Conservation (phyloP, 352 stramenopile species). For the Globisporangium cystogenes region DNA sequence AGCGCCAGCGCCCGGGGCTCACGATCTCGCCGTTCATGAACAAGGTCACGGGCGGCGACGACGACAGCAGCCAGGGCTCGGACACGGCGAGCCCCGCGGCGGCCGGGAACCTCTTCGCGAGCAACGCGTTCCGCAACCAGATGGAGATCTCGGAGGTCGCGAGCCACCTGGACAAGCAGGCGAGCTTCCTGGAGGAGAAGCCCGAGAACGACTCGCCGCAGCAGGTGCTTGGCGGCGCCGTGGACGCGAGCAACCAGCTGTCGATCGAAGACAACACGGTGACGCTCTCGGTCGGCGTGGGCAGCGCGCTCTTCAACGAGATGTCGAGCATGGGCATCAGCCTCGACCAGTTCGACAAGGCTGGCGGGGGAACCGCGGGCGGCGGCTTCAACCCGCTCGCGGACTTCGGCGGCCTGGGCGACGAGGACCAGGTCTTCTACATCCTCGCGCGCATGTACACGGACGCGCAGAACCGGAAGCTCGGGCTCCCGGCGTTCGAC, state of each 20-base stretch:
- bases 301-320: slow-evolving; percentile 54
- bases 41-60: slow-evolving; percentile 33
- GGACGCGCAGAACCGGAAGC: slow-evolving; percentile 53
- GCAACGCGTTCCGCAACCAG: slow-evolving; percentile 63
- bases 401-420: slow-evolving; percentile 39
- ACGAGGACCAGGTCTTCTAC: slow-evolving; percentile 80
- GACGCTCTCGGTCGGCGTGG: slow-evolving; percentile 25
- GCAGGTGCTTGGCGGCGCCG: slow-evolving; percentile 15
- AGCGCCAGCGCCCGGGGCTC: slow-evolving; percentile 38
- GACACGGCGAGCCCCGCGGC: slow-evolving; percentile 9
- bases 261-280: slow-evolving; percentile 14
- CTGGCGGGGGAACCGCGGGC: neutral
- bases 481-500: slow-evolving; percentile 78
- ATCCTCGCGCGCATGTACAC: slow-evolving; percentile 79
- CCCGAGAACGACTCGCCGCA: slow-evolving; percentile 9
- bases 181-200: slow-evolving; percentile 31
- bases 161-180: slow-evolving; percentile 3
- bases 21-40: slow-evolving; percentile 77
- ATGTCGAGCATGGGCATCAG: slow-evolving; percentile 78
- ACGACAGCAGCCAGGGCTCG: slow-evolving; percentile 4
- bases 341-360: slow-evolving; percentile 52
- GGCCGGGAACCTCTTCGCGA: slow-evolving; percentile 61
- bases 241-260: slow-evolving; percentile 10
- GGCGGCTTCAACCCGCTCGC: slow-evolving; percentile 20
- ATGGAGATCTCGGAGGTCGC: slow-evolving; percentile 43